Conservation (phyloP, 495 filamentous ascomycete species). For the Neurospora sp. region DNA sequence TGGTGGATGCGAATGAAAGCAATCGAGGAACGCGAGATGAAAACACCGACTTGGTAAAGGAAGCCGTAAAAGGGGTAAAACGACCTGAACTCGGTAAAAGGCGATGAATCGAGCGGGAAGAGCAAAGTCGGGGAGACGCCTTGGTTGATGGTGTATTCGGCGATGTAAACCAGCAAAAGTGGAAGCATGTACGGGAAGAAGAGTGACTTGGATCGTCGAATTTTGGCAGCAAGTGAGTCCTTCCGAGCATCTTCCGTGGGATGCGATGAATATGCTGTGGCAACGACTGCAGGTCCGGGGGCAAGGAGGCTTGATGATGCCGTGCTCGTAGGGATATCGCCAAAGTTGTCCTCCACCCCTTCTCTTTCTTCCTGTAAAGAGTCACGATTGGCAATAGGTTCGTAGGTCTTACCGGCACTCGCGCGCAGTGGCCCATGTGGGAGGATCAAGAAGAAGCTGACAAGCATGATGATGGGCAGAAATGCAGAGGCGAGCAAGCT, state of each 20-base stretch:
- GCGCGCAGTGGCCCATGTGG: constrained; percentile 50
- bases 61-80: constrained; percentile 87
- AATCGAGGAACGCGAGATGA: constrained; percentile 81
- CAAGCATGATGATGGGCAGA: constrained; percentile 71
- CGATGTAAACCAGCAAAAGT: constrained; percentile 81
- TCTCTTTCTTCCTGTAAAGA: constrained; percentile 24
- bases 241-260: constrained; percentile 10
- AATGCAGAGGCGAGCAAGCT: constrained; percentile 68
- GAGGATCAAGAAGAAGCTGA: constrained; percentile 74
- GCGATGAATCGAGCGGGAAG: constrained; percentile 64
- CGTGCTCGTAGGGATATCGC: constrained; percentile 17
- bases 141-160: constrained; percentile 95
- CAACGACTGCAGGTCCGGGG: constrained; percentile 21
- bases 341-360: constrained; percentile 24
- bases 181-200: constrained; percentile 70
- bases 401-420: constrained; percentile 29
- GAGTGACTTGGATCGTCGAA: constrained; percentile 32
- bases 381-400: constrained; percentile 20
- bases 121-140: constrained; percentile 82
- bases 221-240: constrained; percentile 33
- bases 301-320: constrained; percentile 30
- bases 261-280: constrained; percentile 12
- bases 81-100: constrained; percentile 72
- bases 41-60: constrained; percentile 89
- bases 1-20: constrained; percentile 74